These are phyloP conservation scores for Corchorus olitorius DNA, from an alignment of 345 rosid species.

Conservation along the genomic window DNA sequence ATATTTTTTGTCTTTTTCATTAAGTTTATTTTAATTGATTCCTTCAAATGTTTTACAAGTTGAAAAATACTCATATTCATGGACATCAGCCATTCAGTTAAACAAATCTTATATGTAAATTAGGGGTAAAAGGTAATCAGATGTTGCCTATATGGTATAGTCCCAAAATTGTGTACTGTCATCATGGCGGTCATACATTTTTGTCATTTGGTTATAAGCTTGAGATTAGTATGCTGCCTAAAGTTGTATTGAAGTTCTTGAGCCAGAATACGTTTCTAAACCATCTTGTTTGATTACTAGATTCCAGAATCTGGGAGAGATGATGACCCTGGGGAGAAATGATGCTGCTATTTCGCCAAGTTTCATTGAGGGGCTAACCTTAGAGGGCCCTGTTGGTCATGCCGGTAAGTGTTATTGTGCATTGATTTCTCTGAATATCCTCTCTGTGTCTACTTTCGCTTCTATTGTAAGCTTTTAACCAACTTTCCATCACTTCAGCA, in stretches of 20 bases:
- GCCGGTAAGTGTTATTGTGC: constrained; percentile 44
- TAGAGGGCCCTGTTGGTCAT: constrained; percentile 90
- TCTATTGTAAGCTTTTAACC: background rate
- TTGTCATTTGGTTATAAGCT: background rate
- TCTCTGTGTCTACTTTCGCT: background rate
- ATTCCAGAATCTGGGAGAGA: constrained; percentile 92
- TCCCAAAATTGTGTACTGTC: background rate
- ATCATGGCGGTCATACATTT: background rate
- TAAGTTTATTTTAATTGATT: background rate
- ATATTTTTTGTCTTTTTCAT: background rate
- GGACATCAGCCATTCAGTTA: constrained; percentile 2
- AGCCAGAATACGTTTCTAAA: background rate
- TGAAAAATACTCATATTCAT: background rate
- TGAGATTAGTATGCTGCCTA: background rate
- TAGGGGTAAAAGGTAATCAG: background rate
- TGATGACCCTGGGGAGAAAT: constrained; percentile 89
- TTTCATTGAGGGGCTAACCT: constrained; percentile 83
- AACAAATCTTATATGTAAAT: background rate
- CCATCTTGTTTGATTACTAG: constrained; percentile 37
- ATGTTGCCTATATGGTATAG: background rate
- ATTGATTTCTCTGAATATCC: background rate
- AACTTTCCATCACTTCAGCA: constrained; percentile 44
- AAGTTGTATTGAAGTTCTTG: constrained; percentile 3
- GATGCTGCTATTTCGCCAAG: constrained; percentile 89
- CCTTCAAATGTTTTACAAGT: background rate